Evolutionary conservation across 78 protist genomes (phyloP).

Genomic region (Dictyostelium capitatum): DNA sequence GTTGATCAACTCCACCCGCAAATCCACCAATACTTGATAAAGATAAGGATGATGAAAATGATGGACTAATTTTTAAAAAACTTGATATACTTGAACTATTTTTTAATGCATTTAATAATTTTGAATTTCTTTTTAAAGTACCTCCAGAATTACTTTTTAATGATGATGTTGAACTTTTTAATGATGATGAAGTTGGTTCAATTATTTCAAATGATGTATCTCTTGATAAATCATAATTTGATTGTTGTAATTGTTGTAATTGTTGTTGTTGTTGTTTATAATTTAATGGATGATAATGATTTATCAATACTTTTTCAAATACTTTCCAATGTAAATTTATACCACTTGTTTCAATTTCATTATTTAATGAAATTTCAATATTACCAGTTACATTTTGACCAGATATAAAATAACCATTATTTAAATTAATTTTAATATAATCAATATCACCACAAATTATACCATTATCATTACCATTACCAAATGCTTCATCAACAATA

Average conservation of each 20-base stretch:
- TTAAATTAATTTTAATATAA: constrained; percentile 8
- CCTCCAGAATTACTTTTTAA: neutral
- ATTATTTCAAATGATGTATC: neutral
- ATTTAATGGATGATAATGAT: neutral
- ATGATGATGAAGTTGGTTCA: neutral
- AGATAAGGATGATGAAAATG: neutral
- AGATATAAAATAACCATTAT: constrained; percentile 2
- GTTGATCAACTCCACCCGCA: too few species aligned
- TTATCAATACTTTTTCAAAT: constrained; percentile 16
- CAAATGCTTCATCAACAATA: neutral
- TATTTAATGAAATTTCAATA: neutral
- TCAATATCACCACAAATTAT: neutral
- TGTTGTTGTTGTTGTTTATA: too few species aligned
- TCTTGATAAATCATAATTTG: constrained; percentile 1
- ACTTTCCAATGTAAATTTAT: constrained; percentile 19
- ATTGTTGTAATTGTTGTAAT: too few species aligned
- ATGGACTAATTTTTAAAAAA: neutral
- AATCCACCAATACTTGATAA: neutral
- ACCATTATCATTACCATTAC: too few species aligned
- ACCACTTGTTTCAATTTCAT: constrained; percentile 21
- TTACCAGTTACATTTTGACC: constrained; percentile 29
- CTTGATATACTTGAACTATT: neutral
- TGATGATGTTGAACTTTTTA: neutral
- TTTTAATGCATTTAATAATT: neutral
- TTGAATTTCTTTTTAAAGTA: neutral